Conservation (phyloP, 768 basidiomycete species). For the Pseudohyphozyma bogoriensis region DNA sequence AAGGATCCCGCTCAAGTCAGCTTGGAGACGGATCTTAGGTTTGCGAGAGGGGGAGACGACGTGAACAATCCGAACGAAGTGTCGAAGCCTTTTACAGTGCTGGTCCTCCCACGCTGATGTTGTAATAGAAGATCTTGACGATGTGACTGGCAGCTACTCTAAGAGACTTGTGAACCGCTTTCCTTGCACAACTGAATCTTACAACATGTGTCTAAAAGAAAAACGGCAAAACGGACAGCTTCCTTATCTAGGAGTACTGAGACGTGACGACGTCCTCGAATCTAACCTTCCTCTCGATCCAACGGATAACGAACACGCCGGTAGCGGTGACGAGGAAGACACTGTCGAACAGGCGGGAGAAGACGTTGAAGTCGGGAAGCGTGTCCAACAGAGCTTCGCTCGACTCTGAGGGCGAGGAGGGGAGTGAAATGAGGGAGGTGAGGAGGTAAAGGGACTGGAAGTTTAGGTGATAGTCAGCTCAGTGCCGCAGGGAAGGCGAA, state of each 20-base stretch:
- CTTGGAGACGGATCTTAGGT: constrained; percentile 10
- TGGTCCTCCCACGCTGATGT: background rate
- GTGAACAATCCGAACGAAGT: background rate
- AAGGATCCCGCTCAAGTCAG: background rate
- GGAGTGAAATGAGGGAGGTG: constrained; percentile 35
- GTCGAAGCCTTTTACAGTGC: background rate
- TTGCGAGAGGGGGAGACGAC: background rate
- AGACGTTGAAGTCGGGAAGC: constrained; percentile 33
- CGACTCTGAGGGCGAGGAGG: constrained; percentile 12
- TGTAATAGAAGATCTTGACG: background rate
- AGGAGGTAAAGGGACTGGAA: constrained; percentile 33
- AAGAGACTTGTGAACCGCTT: background rate
- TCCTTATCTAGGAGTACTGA: constrained; percentile 12
- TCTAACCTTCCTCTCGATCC: constrained; percentile 19
- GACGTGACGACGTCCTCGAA: constrained; percentile 14
- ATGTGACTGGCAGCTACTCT: background rate
- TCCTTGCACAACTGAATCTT: too few species aligned
- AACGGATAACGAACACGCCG: constrained; percentile 24
- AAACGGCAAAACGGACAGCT: too few species aligned
- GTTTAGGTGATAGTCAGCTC: background rate
- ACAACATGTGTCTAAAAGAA: too few species aligned
- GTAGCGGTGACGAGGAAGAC: constrained; percentile 32
- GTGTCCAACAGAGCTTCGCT: constrained; percentile 28
- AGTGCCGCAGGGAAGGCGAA: background rate
- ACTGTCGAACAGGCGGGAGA: constrained; percentile 32